Evolutionary conservation across 1,284 basidiomycete genomes (phyloP).

Genomic region (Phylloporus sp.): DNA sequence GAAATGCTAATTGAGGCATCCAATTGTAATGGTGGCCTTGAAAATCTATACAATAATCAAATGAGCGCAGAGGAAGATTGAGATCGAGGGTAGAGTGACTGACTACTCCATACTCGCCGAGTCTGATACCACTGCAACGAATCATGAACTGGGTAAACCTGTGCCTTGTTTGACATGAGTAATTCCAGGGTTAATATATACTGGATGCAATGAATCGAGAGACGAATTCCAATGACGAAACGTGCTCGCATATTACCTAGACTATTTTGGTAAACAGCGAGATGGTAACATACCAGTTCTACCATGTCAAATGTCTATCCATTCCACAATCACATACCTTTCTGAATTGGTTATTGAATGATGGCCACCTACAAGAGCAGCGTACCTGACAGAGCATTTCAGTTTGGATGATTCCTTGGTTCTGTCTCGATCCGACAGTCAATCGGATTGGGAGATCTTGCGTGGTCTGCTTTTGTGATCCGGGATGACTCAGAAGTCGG

Average conservation of each 20-base stretch:
- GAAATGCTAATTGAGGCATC: slow-evolving; percentile 9
- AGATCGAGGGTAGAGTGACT: background rate
- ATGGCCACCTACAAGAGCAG: too few species aligned
- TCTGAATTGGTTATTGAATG: slow-evolving; percentile 5
- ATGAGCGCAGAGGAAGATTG: background rate
- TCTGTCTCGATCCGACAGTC: slow-evolving; percentile 9
- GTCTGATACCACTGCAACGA: background rate
- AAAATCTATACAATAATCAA: background rate
- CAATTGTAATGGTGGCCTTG: slow-evolving; percentile 2
- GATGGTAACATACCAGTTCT: slow-evolving; percentile 1
- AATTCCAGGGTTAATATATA: too few species aligned
- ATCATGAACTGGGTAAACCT: too few species aligned
- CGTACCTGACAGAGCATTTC: slow-evolving; percentile 11
- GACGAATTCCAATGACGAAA: too few species aligned
- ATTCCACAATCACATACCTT: background rate
- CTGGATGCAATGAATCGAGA: too few species aligned
- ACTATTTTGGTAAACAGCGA: slow-evolving; percentile 1
- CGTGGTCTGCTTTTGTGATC: too few species aligned
- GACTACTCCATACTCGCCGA: slow-evolving; percentile 8
- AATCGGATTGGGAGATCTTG: slow-evolving; percentile 3
- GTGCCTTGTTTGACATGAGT: too few species aligned
- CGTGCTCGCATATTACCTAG: background rate
- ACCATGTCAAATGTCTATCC: slow-evolving; percentile 13
- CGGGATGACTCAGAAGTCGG: too few species aligned
- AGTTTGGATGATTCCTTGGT: background rate